Evolutionary conservation across 2,329 filamentous ascomycete species (phyloP).

Genomic region (Cercospora janseana): DNA sequence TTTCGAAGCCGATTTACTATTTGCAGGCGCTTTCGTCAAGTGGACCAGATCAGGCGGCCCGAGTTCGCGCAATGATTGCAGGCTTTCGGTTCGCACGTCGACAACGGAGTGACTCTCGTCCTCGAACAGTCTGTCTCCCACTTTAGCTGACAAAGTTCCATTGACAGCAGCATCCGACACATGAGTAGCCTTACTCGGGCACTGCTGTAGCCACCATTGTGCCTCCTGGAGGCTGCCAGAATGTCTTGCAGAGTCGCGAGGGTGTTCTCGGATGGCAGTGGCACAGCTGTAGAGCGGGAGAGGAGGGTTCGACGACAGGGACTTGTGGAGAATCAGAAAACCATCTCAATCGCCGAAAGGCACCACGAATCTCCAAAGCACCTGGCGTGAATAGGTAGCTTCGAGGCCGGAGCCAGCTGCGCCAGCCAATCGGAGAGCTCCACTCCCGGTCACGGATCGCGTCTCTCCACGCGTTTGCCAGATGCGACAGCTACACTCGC

Average conservation of each 20-base stretch:
- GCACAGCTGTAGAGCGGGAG: background rate
- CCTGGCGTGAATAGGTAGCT: background rate
- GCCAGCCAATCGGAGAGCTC: background rate
- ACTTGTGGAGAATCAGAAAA: background rate
- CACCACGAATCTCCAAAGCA: constrained; percentile 17
- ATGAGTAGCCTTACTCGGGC: constrained; percentile 34
- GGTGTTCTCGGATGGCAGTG: background rate
- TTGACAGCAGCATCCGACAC: background rate
- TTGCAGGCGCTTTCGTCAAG: constrained; percentile 73
- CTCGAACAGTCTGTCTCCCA: constrained; percentile 74
- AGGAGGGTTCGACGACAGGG: background rate
- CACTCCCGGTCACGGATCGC: background rate
- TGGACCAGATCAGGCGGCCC: constrained; percentile 95
- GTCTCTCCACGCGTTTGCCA: constrained; percentile 2
- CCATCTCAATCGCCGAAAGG: constrained; percentile 1
- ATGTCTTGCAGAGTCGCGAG: background rate
- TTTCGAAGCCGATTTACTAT: constrained; percentile 50
- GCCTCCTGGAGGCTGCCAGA: constrained; percentile 1
- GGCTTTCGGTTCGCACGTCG: constrained; percentile 85
- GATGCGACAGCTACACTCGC: background rate
- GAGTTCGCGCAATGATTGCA: constrained; percentile 82
- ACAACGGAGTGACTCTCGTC: constrained; percentile 88
- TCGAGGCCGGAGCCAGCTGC: constrained; percentile 3
- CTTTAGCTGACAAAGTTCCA: constrained; percentile 14
- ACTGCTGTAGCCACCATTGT: constrained; percentile 34